phyloP scores from a whole-genome alignment of 345 rosid genomes.

The Eucalyptus marginata region DNA sequence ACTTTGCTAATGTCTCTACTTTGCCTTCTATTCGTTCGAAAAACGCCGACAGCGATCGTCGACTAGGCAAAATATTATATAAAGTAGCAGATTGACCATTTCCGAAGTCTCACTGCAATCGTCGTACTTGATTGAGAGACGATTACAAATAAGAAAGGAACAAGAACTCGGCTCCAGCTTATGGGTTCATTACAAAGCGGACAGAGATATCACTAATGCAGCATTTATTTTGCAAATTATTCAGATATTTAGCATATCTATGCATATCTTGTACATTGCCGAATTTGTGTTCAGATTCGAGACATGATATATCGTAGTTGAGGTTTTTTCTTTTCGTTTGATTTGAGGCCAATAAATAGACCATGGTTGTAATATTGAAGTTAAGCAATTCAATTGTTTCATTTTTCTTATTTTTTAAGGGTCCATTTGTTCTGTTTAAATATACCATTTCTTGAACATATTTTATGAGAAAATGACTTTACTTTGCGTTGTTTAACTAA shows the following conservation, averaged over 20 bases:
- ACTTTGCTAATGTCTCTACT: neutral
- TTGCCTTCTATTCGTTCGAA: neutral
- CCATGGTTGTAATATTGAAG: neutral
- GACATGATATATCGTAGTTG: neutral
- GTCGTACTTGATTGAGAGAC: neutral
- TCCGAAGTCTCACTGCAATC: neutral
- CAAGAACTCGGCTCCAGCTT: neutral
- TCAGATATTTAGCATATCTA: neutral
- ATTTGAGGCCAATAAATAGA: neutral
- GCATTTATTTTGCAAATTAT: neutral
- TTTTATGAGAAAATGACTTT: too few species aligned
- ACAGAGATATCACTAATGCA: neutral
- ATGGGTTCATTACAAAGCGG: neutral
- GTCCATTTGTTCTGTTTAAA: too few species aligned
- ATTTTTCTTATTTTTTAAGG: neutral
- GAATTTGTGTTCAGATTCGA: neutral
- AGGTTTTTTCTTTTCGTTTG: neutral
- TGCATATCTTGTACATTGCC: neutral
- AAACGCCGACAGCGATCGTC: neutral
- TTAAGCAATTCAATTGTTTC: neutral
- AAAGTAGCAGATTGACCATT: neutral
- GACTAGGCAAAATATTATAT: neutral
- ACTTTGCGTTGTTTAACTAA: too few species aligned
- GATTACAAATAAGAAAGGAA: neutral
- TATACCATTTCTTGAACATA: accelerated